These are phyloP conservation scores for Gnomoniopsis smithogilvyi DNA, from an alignment of 2,329 filamentous ascomycete genomes.

Conservation along the genomic window DNA sequence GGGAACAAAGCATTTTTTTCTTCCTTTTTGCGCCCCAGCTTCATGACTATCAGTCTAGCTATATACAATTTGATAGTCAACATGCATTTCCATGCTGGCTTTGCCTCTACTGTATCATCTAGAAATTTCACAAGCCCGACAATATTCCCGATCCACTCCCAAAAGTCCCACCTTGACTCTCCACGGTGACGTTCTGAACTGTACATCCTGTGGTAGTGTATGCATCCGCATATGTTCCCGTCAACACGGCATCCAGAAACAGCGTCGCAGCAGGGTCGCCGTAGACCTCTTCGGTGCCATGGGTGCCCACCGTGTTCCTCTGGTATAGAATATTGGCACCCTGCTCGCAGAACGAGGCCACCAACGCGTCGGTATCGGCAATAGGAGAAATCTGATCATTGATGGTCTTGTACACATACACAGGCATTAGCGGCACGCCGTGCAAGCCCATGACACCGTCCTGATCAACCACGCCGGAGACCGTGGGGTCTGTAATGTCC, in stretches of 20 bases:
- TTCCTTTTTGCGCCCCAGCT: no score
- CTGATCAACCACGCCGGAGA: conserved; percentile 24
- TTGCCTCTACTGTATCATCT: background rate
- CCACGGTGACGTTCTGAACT: conserved; percentile 16
- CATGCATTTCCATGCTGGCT: no score
- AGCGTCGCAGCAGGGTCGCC: conserved; percentile 22
- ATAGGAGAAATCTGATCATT: conserved; percentile 39
- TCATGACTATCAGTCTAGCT: no score
- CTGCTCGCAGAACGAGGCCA: conserved; percentile 34
- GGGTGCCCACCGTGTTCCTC: conserved; percentile 38
- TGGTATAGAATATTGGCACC: conserved; percentile 43
- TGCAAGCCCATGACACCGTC: conserved; percentile 34
- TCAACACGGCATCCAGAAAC: conserved; percentile 22
- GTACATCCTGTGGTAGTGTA: conserved; percentile 18
- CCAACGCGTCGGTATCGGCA: conserved; percentile 37
- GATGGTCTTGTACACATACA: conserved; percentile 45
- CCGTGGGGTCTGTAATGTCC: conserved; percentile 22
- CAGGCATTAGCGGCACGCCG: conserved; percentile 40
- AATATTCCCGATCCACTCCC: background rate
- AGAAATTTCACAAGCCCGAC: background rate
- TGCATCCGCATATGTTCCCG: conserved; percentile 11
- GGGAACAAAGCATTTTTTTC: no score
- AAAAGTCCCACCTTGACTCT: background rate
- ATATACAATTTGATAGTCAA: background rate
- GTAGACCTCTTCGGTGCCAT: conserved; percentile 30